These are phyloP conservation scores for Helichrysum umbraculigerum DNA, from an alignment of 129 eudicot species.

Conservation along the genomic window DNA sequence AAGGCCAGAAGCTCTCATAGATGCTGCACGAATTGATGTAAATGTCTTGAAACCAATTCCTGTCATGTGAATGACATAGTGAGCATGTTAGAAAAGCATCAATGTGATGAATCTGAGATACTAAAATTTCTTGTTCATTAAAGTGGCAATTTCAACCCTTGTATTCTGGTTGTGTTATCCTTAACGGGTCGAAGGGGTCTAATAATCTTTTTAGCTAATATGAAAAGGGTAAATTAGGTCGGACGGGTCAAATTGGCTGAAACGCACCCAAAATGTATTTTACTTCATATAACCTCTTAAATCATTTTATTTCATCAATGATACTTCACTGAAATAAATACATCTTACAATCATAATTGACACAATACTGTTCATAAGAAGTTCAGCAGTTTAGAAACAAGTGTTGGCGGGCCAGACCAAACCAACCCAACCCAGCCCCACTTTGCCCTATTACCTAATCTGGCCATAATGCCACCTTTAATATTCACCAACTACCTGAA, in stretches of 20 bases:
- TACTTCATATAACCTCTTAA: background rate
- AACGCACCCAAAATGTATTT: background rate
- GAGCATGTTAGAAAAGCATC: constrained; percentile 19
- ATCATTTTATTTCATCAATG: background rate
- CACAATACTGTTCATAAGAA: background rate
- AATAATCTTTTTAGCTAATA: background rate
- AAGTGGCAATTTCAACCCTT: background rate
- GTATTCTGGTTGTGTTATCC: background rate
- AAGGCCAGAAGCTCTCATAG: constrained; percentile 69
- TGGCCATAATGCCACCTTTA: constrained; percentile 7
- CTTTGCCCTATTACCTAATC: background rate
- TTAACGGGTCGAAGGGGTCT: background rate
- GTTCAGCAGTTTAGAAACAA: background rate
- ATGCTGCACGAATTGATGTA: constrained; percentile 64
- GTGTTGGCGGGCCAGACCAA: background rate
- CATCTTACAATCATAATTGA: background rate
- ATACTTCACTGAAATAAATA: background rate
- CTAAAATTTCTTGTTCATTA: background rate
- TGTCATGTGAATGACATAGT: constrained; percentile 18
- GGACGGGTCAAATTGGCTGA: background rate
- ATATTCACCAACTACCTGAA: constrained; percentile 47
- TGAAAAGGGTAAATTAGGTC: background rate
- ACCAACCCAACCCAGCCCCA: background rate
- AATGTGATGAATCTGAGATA: background rate
- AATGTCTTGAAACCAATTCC: constrained; percentile 39